These are phyloP conservation scores for Nevesoporus exiguus DNA, from an alignment of 768 basidiomycete genomes.

Conservation along the genomic window DNA sequence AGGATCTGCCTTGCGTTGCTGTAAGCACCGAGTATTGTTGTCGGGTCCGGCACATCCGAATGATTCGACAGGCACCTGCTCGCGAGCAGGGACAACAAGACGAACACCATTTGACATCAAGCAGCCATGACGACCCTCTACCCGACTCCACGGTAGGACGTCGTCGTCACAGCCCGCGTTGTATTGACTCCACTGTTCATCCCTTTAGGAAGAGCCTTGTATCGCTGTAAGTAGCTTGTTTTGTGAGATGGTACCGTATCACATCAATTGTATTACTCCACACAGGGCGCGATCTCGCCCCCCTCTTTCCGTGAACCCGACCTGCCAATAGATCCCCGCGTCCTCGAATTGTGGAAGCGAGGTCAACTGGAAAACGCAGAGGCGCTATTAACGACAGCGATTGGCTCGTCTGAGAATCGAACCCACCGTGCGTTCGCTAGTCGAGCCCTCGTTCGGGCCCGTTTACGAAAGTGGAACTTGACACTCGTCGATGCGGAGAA, in stretches of 20 bases:
- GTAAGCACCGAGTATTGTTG: neutral
- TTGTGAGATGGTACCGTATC: neutral
- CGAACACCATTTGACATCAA: neutral
- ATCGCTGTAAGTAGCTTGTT: neutral
- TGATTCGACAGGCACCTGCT: neutral
- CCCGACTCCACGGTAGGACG: neutral
- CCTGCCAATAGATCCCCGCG: neutral
- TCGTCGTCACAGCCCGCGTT: neutral
- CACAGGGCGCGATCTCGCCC: neutral
- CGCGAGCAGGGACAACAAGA: neutral
- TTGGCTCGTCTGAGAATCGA: neutral
- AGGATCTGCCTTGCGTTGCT: neutral
- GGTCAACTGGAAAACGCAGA: neutral
- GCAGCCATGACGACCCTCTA: neutral
- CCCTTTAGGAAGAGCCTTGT: neutral
- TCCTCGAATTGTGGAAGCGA: neutral
- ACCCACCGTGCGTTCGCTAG: no score
- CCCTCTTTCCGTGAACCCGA: neutral
- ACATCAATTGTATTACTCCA: neutral
- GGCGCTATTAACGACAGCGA: neutral
- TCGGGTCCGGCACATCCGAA: neutral
- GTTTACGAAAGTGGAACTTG: no score
- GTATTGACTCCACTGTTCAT: neutral
- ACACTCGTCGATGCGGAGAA: no score
- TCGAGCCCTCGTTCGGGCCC: no score